These are phyloP conservation scores for Aspergillus ostianus DNA, from an alignment of 495 filamentous ascomycete species.

Conservation along the genomic window DNA sequence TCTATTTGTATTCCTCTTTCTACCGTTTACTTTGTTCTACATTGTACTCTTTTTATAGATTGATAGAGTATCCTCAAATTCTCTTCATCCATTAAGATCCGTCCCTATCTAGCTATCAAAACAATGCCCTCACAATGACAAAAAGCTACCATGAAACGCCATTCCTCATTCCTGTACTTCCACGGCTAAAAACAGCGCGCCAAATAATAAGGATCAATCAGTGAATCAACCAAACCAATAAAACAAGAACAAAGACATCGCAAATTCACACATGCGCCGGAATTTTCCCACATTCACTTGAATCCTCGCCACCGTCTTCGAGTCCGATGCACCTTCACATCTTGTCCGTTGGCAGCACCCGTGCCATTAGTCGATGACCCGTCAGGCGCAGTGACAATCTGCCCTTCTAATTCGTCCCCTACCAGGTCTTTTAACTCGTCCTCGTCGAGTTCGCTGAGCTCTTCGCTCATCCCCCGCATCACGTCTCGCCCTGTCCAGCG, in stretches of 20 bases:
- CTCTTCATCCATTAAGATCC: background rate
- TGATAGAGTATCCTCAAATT: background rate
- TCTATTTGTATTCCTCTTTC: background rate
- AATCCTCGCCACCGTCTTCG: conserved; percentile 41
- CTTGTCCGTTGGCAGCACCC: conserved; percentile 11
- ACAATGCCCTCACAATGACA: background rate
- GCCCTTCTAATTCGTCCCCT: conserved; percentile 40
- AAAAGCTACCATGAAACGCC: background rate
- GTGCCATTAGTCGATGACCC: conserved; percentile 11
- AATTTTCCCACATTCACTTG: conserved; percentile 16
- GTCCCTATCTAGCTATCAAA: background rate
- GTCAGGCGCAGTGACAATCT: conserved; percentile 9
- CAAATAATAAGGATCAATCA: background rate
- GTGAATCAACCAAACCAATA: conserved; percentile 2
- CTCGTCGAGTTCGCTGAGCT: conserved; percentile 84
- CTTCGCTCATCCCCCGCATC: conserved; percentile 76
- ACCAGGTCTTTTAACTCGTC: conserved; percentile 72
- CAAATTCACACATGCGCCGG: conserved; percentile 6
- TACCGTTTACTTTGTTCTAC: background rate
- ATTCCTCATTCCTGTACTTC: background rate
- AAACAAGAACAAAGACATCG: conserved; percentile 9
- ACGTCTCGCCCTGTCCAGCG: conserved; percentile 75
- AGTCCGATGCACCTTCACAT: conserved; percentile 36
- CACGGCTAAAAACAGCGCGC: background rate
- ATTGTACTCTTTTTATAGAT: background rate